Conservation (phyloP, 805 yeast genomes). For the Saccharomycopsis selenospora region DNA sequence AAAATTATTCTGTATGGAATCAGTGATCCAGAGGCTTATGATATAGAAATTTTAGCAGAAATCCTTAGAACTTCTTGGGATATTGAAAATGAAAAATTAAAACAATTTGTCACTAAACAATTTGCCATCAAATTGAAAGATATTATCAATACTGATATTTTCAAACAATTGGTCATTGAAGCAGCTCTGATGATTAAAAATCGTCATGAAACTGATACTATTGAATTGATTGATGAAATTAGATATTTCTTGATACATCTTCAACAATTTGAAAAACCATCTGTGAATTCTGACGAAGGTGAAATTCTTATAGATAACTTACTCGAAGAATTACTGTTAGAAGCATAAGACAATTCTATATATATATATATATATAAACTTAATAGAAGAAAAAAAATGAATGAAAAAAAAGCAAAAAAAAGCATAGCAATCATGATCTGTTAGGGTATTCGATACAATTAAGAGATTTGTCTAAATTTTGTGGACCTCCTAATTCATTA, state of each 20-base stretch:
- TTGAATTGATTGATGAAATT: conserved; percentile 73
- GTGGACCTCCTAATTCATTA: too few relatives aligned
- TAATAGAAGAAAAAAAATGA: too few relatives aligned
- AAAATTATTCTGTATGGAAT: not conserved
- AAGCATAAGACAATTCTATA: too few relatives aligned
- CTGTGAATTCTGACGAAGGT: conserved; percentile 27
- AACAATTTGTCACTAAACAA: conserved; percentile 50
- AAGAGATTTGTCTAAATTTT: too few relatives aligned
- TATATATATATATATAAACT: too few relatives aligned
- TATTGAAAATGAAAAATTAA: conserved; percentile 55
- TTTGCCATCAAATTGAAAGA: conserved; percentile 44
- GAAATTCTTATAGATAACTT: conserved; percentile 23
- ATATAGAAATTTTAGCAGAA: conserved; percentile 35
- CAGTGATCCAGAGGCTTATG: not conserved
- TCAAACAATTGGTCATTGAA: conserved; percentile 22
- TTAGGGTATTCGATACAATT: too few relatives aligned
- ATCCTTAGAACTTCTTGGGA: conserved; percentile 62
- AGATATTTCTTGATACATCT: conserved; percentile 43
- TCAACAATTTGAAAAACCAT: conserved; percentile 29
- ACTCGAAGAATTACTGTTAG: not conserved
- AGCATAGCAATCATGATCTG: too few relatives aligned
- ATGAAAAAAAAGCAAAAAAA: too few relatives aligned
- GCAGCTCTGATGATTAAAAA: conserved; percentile 49
- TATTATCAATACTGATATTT: conserved; percentile 25
- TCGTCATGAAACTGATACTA: conserved; percentile 71